Percentiles rank a stretch among this genome's conserved stretches.
phyloP scores from a whole-genome alignment of 2,329 filamentous ascomycete genomes.

The Lachnellula hyalina region DNA sequence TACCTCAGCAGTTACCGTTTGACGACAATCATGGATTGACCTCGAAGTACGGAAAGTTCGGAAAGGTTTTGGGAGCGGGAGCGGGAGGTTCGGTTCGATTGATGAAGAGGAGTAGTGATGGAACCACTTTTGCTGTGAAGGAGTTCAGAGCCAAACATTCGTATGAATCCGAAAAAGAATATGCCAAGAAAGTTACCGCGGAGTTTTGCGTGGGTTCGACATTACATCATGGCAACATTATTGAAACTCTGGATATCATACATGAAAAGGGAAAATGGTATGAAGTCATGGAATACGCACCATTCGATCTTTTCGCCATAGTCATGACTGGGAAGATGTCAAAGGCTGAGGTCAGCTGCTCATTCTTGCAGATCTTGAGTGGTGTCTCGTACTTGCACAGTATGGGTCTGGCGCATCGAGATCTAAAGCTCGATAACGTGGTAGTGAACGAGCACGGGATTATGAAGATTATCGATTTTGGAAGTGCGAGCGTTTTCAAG shows the following conservation, averaged over 20 bases:
- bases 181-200: conserved; percentile 95
- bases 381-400: conserved; percentile 92
- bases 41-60: conserved; percentile 93
- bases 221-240: conserved; percentile 94
- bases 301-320: conserved; percentile 92
- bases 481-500: conserved; percentile 91
- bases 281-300: conserved; percentile 98
- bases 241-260: conserved; percentile 94
- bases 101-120: conserved; percentile 89
- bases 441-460: conserved; percentile 95
- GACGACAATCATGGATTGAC: conserved; percentile 87
- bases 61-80: conserved; percentile 86
- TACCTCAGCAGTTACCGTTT: conserved; percentile 70
- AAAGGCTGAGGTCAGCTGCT: conserved; percentile 83
- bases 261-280: conserved; percentile 94
- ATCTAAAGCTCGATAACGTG: conserved; percentile 95
- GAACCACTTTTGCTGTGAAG: conserved; percentile 93
- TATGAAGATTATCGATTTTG: conserved; percentile 99
- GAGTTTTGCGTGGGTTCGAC: conserved; percentile 98
- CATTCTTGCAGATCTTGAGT: conserved; percentile 89
- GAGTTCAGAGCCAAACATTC: conserved; percentile 89
- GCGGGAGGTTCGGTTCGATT: conserved; percentile 91
- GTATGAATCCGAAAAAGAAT: conserved; percentile 91
- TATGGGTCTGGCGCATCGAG: conserved; percentile 90
- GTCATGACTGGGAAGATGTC: conserved; percentile 99